phyloP scores from a whole-genome alignment of 768 basidiomycete genomes.

The Termitomyces sp. region DNA sequence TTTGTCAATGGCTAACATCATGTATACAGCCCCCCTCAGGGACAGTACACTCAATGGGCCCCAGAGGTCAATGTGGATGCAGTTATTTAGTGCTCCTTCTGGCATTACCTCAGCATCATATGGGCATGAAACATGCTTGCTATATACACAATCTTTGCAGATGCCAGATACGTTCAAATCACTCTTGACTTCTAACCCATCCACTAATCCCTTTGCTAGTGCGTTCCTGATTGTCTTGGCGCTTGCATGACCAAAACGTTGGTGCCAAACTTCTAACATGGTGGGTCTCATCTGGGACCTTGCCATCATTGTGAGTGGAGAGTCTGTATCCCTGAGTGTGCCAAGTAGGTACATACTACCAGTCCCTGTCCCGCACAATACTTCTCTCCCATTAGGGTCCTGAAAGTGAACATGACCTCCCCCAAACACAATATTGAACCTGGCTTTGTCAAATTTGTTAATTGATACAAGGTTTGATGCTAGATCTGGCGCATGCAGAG shows the following conservation, averaged over 20 bases:
- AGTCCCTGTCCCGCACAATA: not conserved
- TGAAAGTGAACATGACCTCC: not conserved
- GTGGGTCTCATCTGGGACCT: not conserved
- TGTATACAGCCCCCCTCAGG: not conserved
- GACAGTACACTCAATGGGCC: not conserved
- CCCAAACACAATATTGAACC: not conserved
- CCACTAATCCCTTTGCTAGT: not conserved
- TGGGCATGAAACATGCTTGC: not conserved
- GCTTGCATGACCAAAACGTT: not conserved
- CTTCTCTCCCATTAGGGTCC: not conserved
- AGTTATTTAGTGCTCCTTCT: not conserved
- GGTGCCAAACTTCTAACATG: not conserved
- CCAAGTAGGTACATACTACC: not conserved
- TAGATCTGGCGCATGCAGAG: not conserved
- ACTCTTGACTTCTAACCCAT: not conserved
- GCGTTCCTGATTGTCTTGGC: not conserved
- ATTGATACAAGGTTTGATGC: not conserved
- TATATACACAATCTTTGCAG: not conserved
- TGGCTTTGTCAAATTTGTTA: not conserved
- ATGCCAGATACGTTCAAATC: not conserved
- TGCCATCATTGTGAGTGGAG: not conserved
- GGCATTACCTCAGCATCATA: not conserved
- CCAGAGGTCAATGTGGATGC: not conserved
- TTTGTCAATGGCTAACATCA: not conserved
- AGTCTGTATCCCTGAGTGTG: not conserved